phyloP scores from a whole-genome alignment of 345 rosid species.

The Physaria fendleri region DNA sequence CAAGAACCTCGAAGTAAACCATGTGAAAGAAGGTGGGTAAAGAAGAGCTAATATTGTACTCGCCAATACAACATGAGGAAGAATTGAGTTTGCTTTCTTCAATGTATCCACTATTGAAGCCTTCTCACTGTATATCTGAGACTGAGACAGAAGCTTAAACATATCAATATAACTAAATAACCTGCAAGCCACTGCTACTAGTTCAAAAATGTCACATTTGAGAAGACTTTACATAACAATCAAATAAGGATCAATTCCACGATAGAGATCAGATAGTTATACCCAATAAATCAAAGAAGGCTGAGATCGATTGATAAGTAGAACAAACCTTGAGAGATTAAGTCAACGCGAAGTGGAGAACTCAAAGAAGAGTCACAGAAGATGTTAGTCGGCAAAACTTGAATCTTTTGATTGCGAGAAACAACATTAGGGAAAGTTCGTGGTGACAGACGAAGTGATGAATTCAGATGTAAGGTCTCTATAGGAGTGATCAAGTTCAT shows the following conservation, averaged over 20 bases:
- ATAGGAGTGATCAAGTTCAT: slow-evolving; percentile 12
- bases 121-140: slow-evolving; percentile 35
- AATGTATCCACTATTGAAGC: slow-evolving; percentile 44
- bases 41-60: slow-evolving; percentile 85
- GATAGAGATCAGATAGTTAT: too few species aligned
- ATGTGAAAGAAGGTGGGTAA: slow-evolving; percentile 89
- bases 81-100: slow-evolving; percentile 65
- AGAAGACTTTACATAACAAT: too few species aligned
- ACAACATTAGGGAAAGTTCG: too few species aligned
- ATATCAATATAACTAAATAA: neutral
- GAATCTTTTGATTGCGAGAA: slow-evolving; percentile 1
- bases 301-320: neutral
- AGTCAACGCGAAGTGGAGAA: slow-evolving; percentile 18
- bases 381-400: slow-evolving; percentile 18
- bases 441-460: slow-evolving; percentile 7
- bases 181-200: neutral
- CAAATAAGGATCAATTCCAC: too few species aligned
- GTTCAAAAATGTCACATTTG: too few species aligned
- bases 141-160: slow-evolving; percentile 2
- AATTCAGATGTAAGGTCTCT: slow-evolving; percentile 7
- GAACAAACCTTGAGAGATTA: slow-evolving; percentile 34
- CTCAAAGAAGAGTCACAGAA: slow-evolving; percentile 6
- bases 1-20: slow-evolving; percentile 82
- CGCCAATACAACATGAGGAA: slow-evolving; percentile 84
- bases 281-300: too few species aligned